These are phyloP conservation scores for Besnoitia besnoiti DNA, from an alignment of 169 alveolate genomes.

Conservation along the genomic window DNA sequence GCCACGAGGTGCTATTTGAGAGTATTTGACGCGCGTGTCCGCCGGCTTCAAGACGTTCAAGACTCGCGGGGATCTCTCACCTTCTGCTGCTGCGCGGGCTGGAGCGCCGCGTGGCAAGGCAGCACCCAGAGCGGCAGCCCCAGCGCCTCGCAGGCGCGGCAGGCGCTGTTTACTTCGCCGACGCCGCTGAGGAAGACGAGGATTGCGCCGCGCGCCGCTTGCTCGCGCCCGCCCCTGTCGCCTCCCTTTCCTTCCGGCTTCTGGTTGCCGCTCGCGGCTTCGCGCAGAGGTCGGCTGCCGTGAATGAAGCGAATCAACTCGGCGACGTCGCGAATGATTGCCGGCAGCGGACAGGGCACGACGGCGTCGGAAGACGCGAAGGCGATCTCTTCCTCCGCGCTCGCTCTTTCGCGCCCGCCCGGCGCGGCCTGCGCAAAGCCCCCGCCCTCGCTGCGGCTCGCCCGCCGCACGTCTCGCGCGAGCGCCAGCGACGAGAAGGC, in stretches of 20 bases:
- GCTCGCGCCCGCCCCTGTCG: too few species aligned
- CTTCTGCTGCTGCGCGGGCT: conserved; percentile 93
- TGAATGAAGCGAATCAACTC: background rate
- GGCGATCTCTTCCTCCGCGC: background rate
- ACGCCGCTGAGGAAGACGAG: conserved; percentile 95
- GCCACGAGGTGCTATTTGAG: too few species aligned
- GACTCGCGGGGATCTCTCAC: too few species aligned
- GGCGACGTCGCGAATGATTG: background rate
- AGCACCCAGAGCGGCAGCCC: conserved; percentile 90
- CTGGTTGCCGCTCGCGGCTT: too few species aligned
- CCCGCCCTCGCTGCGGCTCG: conserved; percentile 90
- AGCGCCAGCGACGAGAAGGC: background rate
- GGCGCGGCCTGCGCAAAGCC: background rate
- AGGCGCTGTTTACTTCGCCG: conserved; percentile 85
- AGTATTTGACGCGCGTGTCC: too few species aligned
- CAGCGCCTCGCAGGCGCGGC: conserved; percentile 78
- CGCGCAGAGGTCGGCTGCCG: background rate
- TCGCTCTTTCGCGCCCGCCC: background rate
- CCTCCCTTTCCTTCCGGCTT: background rate
- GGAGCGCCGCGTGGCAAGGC: conserved; percentile 92
- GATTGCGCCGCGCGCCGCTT: conserved; percentile 69
- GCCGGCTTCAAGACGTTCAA: conserved; percentile 90
- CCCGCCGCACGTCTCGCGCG: conserved; percentile 71
- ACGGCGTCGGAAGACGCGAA: background rate
- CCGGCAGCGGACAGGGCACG: background rate